Evolutionary conservation across 2,329 filamentous ascomycete species (phyloP).

Genomic region (Seiridium cupressi): DNA sequence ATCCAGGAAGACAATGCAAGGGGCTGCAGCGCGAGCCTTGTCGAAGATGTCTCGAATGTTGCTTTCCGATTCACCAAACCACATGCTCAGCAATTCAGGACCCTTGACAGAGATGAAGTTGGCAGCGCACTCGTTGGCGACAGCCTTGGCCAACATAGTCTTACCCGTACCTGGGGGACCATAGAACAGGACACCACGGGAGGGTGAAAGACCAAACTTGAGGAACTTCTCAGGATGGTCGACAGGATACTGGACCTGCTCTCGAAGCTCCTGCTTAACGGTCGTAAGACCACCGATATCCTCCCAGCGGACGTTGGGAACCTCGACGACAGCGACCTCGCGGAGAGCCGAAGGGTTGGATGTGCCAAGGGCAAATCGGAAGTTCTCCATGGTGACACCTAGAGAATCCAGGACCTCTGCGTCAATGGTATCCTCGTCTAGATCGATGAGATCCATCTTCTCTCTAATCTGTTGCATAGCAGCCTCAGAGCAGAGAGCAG

Average conservation of each 20-base stretch:
- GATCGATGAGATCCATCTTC: conserved; percentile 99
- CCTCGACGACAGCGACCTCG: conserved; percentile 98
- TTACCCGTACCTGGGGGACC: conserved; percentile 99
- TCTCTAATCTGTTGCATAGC: conserved; percentile 99
- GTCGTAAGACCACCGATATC: conserved; percentile 97
- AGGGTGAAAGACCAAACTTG: conserved; percentile 98
- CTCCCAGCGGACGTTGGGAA: conserved; percentile 99
- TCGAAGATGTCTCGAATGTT: conserved; percentile 99
- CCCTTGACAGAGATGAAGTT: conserved; percentile 99
- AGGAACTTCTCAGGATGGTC: conserved; percentile 99
- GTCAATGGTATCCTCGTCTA: conserved; percentile 98
- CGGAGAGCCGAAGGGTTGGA: conserved; percentile 98
- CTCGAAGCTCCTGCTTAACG: conserved; percentile 99
- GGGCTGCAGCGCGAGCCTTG: conserved; percentile 96
- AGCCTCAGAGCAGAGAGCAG: conserved; percentile 96
- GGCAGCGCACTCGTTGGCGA: conserved; percentile 97
- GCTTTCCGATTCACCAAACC: conserved; percentile 99
- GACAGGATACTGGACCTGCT: conserved; percentile 98
- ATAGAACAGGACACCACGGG: conserved; percentile 97
- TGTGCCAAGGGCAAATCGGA: conserved; percentile 95
- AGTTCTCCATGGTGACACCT: conserved; percentile 99
- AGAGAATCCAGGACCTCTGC: conserved; percentile 97
- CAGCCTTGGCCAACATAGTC: conserved; percentile 98
- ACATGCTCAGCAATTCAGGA: conserved; percentile 97
- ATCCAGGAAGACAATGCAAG: conserved; percentile 98